Evolutionary conservation across 1,139 yeast species (phyloP), one percentile per base, ranked within the genome.

Genomic region (Yamadazyma dushanensis): DNA sequence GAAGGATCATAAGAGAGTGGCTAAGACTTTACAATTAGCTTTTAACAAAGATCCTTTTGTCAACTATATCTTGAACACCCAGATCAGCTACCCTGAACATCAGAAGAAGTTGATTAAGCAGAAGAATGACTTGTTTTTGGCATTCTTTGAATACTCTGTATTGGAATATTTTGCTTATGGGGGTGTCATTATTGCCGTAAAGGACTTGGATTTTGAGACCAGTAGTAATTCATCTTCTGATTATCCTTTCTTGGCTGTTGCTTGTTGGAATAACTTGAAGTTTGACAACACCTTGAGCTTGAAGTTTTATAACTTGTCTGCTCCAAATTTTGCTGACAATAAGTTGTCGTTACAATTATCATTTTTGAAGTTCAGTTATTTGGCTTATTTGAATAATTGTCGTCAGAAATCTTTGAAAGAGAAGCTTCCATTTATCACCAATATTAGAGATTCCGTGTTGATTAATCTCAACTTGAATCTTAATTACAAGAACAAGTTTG

Each of bases 31-130:
- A 32, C 49, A 56, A 36, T 43, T 63, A 35, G 63, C 71, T 4
- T 67, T 67, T 43, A 66, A 61, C 39, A 55, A 63, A 30, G 73
- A 67, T 52, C 73, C 73, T 27, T 66, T 66, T 46, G 60, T 62
- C 37, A 66, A 66, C 44, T 64, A 63, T 41, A 61, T 66, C 27
- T 57, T 66, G 41, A 63, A 63, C 44, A 66, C 72, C 8, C 54
- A 54, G 37, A 49, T 54, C 24, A 51, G 47, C 34, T 44, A 50
- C 16, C 46, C 46, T 30, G 50, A 50, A 16, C 31, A 40, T 1
- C 35, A 48, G 15, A 39, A 32, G 26, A 51, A 47, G 44, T 29
- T 35, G n/a, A 41, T 40, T 10, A 57, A 56, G 39, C 50, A 49
- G 39, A 66, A 66, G 47, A 52, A 53, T 41, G 66, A 63, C 42